These are phyloP conservation scores for Suillus ampliporus DNA, from an alignment of 768 basidiomycete species.

Conservation along the genomic window DNA sequence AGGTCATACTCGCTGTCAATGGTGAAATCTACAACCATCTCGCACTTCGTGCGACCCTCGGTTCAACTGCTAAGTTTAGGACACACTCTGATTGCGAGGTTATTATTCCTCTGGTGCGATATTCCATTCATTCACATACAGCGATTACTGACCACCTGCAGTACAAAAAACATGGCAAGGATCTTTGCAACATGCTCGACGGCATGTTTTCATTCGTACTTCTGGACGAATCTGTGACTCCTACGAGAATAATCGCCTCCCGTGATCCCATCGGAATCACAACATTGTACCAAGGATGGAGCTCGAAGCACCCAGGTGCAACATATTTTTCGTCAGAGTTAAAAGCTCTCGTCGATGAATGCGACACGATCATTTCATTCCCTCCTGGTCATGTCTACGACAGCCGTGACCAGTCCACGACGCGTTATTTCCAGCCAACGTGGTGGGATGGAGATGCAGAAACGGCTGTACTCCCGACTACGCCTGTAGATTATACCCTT, in stretches of 20 bases:
- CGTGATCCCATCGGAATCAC: conserved; percentile 98
- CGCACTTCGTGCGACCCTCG: conserved; percentile 71
- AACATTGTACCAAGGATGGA: conserved; percentile 98
- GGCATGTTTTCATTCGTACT: conserved; percentile 99
- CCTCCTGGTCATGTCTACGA: conserved; percentile 98
- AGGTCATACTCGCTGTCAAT: conserved; percentile 88
- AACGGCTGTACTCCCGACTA: conserved; percentile 61
- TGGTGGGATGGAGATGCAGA: conserved; percentile 91
- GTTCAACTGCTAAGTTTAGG: conserved; percentile 79
- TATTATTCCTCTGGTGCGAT: conserved; percentile 85
- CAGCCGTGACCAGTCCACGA: conserved; percentile 76
- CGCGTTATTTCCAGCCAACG: conserved; percentile 83
- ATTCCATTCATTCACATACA: neutral
- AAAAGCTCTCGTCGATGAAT: conserved; percentile 89
- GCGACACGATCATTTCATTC: conserved; percentile 94
- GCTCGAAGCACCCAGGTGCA: conserved; percentile 77
- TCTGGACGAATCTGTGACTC: conserved; percentile 89
- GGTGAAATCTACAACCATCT: conserved; percentile 99
- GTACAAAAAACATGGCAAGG: conserved; percentile 85
- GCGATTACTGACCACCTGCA: conserved; percentile 35
- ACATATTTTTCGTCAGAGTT: conserved; percentile 96
- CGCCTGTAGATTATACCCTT: conserved; percentile 63
- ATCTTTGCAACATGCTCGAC: conserved; percentile 81
- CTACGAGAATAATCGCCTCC: conserved; percentile 91
- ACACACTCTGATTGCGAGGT: conserved; percentile 99